Evolutionary conservation across 768 basidiomycete species (phyloP).

Genomic region (Termitomyces sp.): DNA sequence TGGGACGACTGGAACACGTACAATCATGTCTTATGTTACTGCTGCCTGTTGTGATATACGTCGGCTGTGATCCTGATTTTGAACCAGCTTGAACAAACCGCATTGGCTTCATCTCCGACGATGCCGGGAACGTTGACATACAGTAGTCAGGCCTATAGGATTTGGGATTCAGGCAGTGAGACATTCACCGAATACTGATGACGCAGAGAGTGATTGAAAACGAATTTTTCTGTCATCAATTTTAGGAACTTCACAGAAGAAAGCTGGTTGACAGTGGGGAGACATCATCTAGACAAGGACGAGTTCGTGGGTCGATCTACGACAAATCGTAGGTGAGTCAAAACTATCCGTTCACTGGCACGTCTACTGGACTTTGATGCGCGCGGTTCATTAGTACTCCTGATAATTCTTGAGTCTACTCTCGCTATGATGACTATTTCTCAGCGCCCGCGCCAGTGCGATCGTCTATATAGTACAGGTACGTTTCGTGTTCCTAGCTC

Average conservation of each 20-base stretch:
- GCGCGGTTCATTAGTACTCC: background rate
- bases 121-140: background rate
- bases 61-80: slow-evolving; percentile 25
- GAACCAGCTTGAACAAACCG: background rate
- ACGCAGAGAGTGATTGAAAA: background rate
- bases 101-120: background rate
- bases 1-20: slow-evolving; percentile 41
- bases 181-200: background rate
- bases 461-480: background rate
- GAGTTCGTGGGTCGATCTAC: slow-evolving; percentile 18
- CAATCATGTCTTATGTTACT: slow-evolving; percentile 22
- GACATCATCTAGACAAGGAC: slow-evolving; percentile 13
- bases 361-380: too few species aligned
- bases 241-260: background rate
- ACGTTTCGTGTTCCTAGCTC: too few species aligned
- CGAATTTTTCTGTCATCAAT: background rate
- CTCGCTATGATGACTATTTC: background rate
- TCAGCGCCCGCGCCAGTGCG: background rate
- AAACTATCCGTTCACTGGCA: too few species aligned
- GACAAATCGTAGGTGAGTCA: slow-evolving; percentile 2
- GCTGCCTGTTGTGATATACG: slow-evolving; percentile 2
- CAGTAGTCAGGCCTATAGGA: too few species aligned
- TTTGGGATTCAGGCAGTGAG: background rate
- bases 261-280: slow-evolving; percentile 24
- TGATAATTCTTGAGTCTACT: background rate